Evolutionary conservation across 768 basidiomycete genomes (phyloP).

Genomic region (Pisolithus albus): DNA sequence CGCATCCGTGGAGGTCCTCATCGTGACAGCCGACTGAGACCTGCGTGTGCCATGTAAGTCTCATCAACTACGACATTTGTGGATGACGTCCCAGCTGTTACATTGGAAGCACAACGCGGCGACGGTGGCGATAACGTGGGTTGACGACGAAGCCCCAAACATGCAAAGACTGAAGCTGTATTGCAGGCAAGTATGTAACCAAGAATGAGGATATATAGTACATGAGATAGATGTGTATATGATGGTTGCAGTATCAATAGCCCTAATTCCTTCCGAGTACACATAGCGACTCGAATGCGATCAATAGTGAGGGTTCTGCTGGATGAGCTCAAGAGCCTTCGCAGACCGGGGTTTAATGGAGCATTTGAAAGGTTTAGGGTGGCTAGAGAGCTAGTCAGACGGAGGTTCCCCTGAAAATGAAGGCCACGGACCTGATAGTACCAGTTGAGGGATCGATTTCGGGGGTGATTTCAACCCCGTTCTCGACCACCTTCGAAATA

Average conservation of each 20-base stretch:
- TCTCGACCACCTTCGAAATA: constrained; percentile 38
- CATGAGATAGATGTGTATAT: background rate
- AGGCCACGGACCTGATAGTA: constrained; percentile 48
- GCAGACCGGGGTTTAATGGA: constrained; percentile 54
- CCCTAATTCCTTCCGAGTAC: background rate
- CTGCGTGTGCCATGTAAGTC: no score
- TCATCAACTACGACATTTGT: no score
- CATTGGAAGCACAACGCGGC: no score
- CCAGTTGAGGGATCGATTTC: constrained; percentile 53
- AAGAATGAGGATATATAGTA: background rate
- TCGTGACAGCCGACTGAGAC: no score
- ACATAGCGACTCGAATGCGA: background rate
- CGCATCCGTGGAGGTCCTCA: no score
- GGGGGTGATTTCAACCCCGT: constrained; percentile 45
- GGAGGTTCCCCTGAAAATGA: background rate
- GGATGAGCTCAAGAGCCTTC: constrained; percentile 48
- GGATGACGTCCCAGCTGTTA: no score
- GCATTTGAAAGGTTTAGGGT: constrained; percentile 59
- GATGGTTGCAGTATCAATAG: background rate
- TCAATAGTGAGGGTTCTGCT: constrained; percentile 33
- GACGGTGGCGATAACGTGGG: no score
- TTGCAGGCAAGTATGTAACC: no score
- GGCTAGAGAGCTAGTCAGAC: constrained; percentile 27
- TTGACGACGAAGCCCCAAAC: no score
- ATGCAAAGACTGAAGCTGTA: no score